Base-by-base conservation (phyloP, 306 rosid genomes). In the Betula pendula region DNA sequence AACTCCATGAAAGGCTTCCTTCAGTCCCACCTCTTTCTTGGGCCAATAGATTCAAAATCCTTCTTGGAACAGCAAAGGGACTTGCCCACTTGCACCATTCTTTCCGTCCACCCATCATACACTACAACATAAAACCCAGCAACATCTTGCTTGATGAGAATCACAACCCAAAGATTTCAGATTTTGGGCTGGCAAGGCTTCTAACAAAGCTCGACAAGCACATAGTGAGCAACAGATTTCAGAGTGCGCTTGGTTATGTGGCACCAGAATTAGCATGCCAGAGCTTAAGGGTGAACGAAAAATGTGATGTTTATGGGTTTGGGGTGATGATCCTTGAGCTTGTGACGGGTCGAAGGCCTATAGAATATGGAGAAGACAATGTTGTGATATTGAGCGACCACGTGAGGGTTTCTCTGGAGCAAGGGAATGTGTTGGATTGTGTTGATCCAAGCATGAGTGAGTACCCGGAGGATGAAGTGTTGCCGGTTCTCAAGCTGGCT, bases 211-310 rank as follows among this genome's bases (percentile, higher is more conserved):
- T 90, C 1, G 94, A 89, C 80, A 82, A 58, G 81, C 96, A 93
- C 65, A 88, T 89, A 27, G 82, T 87, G 83, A 86, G 91, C 42
- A 93, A 86, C 59, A 85, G 94, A 72, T 90, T 89, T 72, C 92
- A 89, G 70, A 86, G 92, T 38, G 96, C 96, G 68, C 31, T 90
- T 14, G 96, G 97, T 0, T 93, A 93, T 56, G 92, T 86, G 24
- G 97, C 97, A 1, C 97, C 97, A 1, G 97, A 93, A 55, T 52
- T 93, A 60, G 94, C 96, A 59, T 93, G 97, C 79, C 92, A 88
- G 70, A 88, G 96, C 88, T 52, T 93, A 75, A 93, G 94, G 88
- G 92, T 88, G 49, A 89, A 89, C 40, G 96, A 90, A 79, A 93
- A 93, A 80, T 93, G 96, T 49, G 97, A 93, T 76, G 84, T 93